Conservation (phyloP, 139 green algal species). For the Chlorella sp. region DNA sequence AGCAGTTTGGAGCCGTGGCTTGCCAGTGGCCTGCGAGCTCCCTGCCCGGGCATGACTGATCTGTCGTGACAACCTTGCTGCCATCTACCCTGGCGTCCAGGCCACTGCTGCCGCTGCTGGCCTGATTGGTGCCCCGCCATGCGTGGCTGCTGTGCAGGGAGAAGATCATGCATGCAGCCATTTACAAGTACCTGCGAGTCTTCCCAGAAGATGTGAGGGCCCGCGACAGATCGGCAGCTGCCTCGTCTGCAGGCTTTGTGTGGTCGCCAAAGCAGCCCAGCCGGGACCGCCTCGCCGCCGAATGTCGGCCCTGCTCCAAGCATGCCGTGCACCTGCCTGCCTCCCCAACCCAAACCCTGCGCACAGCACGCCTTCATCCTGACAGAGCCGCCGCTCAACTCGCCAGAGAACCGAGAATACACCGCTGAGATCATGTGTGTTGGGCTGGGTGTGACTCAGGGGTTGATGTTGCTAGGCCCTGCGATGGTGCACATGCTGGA, state of each 20-base stretch:
- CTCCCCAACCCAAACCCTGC: not conserved
- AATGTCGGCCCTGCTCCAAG: not conserved
- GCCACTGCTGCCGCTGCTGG: not conserved
- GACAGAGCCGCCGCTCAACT: slow-evolving; percentile 84
- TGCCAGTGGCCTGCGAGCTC: not conserved
- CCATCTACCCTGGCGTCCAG: not conserved
- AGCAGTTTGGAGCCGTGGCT: too few species aligned
- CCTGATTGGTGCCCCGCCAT: too few species aligned
- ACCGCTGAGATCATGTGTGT: slow-evolving; percentile 80
- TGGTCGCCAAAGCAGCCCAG: too few species aligned
- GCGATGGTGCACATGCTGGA: too few species aligned
- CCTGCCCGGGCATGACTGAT: not conserved
- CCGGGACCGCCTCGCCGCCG: too few species aligned
- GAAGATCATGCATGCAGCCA: slow-evolving; percentile 69
- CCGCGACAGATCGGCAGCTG: too few species aligned
- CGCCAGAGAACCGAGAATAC: slow-evolving; percentile 79
- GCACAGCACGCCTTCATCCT: slow-evolving; percentile 83
- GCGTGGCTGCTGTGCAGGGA: slow-evolving; percentile 43
- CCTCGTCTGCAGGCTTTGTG: not conserved
- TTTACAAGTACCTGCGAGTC: slow-evolving; percentile 49
- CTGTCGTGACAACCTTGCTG: not conserved
- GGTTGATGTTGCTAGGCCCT: too few species aligned
- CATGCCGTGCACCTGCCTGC: not conserved
- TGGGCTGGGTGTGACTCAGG: not conserved
- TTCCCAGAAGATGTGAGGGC: slow-evolving; percentile 48